Evolutionary conservation across 352 stramenopile species (phyloP).

Genomic region (Phytopythium chamaehyphon): DNA sequence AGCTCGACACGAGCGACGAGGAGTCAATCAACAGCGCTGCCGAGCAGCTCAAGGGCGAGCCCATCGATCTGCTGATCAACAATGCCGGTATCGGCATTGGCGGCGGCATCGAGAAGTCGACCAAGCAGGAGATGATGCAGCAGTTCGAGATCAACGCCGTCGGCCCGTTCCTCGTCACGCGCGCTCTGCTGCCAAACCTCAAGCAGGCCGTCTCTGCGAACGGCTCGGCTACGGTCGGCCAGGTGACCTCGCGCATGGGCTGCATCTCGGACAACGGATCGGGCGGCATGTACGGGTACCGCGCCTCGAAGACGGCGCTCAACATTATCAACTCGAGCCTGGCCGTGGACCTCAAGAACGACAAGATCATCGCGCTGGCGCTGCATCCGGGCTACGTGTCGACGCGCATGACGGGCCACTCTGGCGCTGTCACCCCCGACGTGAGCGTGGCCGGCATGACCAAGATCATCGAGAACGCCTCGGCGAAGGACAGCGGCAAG

Average conservation of each 20-base stretch:
- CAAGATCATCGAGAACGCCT: conserved; percentile 31
- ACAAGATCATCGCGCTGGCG: conserved; percentile 40
- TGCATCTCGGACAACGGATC: conserved; percentile 36
- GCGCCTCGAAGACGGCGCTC: conserved; percentile 62
- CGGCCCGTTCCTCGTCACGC: conserved; percentile 56
- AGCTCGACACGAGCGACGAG: conserved; percentile 26
- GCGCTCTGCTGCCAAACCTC: conserved; percentile 41
- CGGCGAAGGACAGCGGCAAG: conserved; percentile 36
- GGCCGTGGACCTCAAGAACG: conserved; percentile 35
- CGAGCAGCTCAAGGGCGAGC: conserved; percentile 30
- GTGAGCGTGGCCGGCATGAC: conserved; percentile 35
- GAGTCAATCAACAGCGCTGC: conserved; percentile 32
- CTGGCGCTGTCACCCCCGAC: conserved; percentile 22
- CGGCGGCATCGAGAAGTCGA: conserved; percentile 27
- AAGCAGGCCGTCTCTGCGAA: conserved; percentile 24
- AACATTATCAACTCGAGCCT: conserved; percentile 66
- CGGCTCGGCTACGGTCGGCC: conserved; percentile 30
- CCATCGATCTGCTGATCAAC: conserved; percentile 61
- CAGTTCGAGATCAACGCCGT: conserved; percentile 69
- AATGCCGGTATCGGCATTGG: conserved; percentile 47
- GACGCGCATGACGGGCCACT: conserved; percentile 43
- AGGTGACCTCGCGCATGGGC: conserved; percentile 46
- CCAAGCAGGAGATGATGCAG: conserved; percentile 43
- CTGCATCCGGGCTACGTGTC: conserved; percentile 51
- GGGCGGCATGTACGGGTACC: conserved; percentile 51